Evolutionary conservation across 306 rosid species (phyloP), one percentile per base, ranked within the genome.

Genomic region (Dicorynia guianensis): DNA sequence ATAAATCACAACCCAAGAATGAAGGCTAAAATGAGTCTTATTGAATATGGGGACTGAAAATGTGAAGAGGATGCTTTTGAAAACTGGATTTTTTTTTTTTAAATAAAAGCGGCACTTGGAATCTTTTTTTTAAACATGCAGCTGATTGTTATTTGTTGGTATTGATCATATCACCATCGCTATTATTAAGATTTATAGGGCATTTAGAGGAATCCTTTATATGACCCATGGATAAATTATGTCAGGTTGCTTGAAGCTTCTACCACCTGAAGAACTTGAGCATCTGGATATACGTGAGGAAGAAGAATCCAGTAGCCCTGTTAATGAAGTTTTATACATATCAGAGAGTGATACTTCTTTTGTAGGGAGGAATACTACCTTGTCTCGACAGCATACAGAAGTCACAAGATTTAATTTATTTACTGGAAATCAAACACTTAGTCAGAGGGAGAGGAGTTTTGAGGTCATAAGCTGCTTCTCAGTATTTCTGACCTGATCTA

Each of bases 361-460:
- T 81, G 69, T 48, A 15, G 86, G 80, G 75, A 82, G 66, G 74
- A 74, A 85, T 80, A 65, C 63, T 75, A 56, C 68, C 40, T 36
- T 83, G 71, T 83, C 89, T 36, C 86, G 58, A 48, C 88, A 76
- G 69, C 80, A 75, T 35, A 15, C 81, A 1, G 85, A 86, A 60
- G 86, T 50, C 47, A 72, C 83, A 0, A 73, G 92, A 77, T 92
- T 88, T 86, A 95, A 92, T 88, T 84, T 85, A 19, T 95, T 95
- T 82, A 89, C 97, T 11, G 99, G 99, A 78, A 87, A 88, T 67
- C 99, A 92, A 85, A 90, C 90, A 74, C 78, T 92, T 65, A 85
- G 90, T 56, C 85, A 86, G 79, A 90, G 99, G 77, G 87, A 83
- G 14, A 67, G 66, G 53, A 84, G 93, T 83, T 95, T 87, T 72